Evolutionary conservation across 495 filamentous ascomycete genomes (phyloP).

Genomic region (Xylaria bambusicola): DNA sequence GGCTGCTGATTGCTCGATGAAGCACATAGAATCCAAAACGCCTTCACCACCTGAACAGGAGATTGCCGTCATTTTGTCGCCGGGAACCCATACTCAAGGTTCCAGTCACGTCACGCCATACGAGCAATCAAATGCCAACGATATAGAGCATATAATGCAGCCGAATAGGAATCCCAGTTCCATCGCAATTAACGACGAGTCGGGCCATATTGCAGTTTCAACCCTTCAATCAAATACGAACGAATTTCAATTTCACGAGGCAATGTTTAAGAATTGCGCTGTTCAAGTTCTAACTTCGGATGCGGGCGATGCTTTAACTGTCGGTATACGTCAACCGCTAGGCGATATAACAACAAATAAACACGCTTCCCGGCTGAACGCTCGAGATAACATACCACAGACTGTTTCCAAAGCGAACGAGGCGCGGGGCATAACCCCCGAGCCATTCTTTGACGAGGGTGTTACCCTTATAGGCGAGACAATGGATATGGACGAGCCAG

Average conservation of each 20-base stretch:
- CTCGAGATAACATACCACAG: neutral
- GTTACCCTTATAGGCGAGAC: slow-evolving; percentile 22
- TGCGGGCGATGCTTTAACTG: neutral
- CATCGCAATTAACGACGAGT: neutral
- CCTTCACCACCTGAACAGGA: slow-evolving; percentile 9
- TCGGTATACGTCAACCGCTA: neutral
- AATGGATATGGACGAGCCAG: slow-evolving; percentile 15
- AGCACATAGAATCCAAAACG: slow-evolving; percentile 17
- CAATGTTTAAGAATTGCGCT: neutral
- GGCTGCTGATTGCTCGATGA: neutral
- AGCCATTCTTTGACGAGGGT: slow-evolving; percentile 15
- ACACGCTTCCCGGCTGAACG: neutral
- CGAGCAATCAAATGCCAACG: slow-evolving; percentile 1
- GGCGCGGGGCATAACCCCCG: neutral
- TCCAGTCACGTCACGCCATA: neutral
- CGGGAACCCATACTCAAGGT: neutral
- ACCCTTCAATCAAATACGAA: neutral
- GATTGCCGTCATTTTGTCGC: neutral
- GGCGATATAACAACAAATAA: slow-evolving; percentile 7
- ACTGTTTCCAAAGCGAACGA: slow-evolving; percentile 2
- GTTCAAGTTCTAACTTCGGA: neutral
- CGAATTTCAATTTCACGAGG: neutral
- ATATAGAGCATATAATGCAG: neutral
- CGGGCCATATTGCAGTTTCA: neutral
- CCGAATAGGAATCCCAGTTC: neutral